These are phyloP conservation scores for Pestalotiopsis sp. DNA, from an alignment of 2,329 filamentous ascomycete genomes.

Conservation along the genomic window DNA sequence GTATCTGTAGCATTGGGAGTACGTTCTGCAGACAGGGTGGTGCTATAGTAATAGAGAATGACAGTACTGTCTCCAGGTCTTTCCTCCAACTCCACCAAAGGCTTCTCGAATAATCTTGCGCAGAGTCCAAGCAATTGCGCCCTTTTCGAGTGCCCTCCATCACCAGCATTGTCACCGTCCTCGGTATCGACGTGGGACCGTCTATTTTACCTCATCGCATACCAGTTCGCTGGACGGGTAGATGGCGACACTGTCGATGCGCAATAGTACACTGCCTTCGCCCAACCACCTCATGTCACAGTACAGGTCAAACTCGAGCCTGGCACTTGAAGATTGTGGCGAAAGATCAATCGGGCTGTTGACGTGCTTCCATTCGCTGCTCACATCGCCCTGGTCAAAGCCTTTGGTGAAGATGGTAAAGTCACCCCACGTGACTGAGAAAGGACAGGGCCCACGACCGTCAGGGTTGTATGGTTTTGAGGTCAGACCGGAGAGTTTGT, in stretches of 20 bases:
- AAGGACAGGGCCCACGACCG: background rate
- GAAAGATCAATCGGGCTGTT: conserved; percentile 2
- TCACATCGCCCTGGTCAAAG: background rate
- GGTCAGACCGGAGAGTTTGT: background rate
- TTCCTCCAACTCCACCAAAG: no score
- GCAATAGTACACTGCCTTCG: background rate
- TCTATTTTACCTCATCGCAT: background rate
- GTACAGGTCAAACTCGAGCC: background rate
- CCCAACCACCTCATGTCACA: background rate
- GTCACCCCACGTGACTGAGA: background rate
- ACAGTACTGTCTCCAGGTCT: no score
- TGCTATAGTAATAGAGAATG: no score
- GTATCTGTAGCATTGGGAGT: no score
- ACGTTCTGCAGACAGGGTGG: no score
- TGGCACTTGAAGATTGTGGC: background rate
- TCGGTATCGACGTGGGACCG: background rate
- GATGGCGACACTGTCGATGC: background rate
- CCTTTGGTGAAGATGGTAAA: background rate
- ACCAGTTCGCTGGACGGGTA: background rate
- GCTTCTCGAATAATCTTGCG: no score
- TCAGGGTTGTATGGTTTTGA: background rate
- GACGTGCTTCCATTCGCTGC: background rate
- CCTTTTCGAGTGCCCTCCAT: no score
- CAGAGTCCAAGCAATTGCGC: no score
- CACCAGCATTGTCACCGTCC: background rate